Conservation (phyloP, 2,329 filamentous ascomycete genomes). For the Cryphonectria nitschkei region DNA sequence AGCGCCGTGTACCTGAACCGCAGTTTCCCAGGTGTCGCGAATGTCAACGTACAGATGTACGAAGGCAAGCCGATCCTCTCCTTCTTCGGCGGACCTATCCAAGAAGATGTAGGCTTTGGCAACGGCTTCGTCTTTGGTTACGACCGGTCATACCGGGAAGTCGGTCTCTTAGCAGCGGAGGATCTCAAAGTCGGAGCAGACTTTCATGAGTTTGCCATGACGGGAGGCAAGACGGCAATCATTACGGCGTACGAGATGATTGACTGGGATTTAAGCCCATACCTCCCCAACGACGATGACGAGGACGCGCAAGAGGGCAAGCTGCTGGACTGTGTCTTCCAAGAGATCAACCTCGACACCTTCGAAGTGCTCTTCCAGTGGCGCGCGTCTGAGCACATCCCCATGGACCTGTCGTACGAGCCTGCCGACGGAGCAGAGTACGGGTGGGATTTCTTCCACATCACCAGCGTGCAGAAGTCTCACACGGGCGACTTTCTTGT, state of each 20-base stretch:
- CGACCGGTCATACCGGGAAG: constrained; percentile 20
- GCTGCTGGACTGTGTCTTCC: constrained; percentile 41
- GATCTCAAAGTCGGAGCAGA: constrained; percentile 16
- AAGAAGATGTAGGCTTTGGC: background rate
- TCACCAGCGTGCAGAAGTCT: constrained; percentile 59
- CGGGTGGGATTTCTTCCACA: constrained; percentile 59
- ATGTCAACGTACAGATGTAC: constrained; percentile 34
- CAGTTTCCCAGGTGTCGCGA: constrained; percentile 32
- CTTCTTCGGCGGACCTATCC: constrained; percentile 31
- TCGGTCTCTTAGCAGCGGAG: constrained; percentile 17
- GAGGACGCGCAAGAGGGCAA: constrained; percentile 33
- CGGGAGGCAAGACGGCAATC: constrained; percentile 43
- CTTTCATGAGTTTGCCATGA: constrained; percentile 45
- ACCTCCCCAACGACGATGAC: constrained; percentile 24
- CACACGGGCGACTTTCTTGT: constrained; percentile 55
- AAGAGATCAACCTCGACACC: constrained; percentile 54
- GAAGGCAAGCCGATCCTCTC: constrained; percentile 29
- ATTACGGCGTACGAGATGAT: constrained; percentile 41
- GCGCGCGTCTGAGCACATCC: constrained; percentile 41
- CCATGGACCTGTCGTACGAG: constrained; percentile 27
- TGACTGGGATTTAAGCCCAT: constrained; percentile 32
- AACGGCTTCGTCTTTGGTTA: constrained; percentile 17
- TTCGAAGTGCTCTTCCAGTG: constrained; percentile 54
- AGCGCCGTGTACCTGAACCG: constrained; percentile 45
- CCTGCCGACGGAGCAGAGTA: background rate